Evolutionary conservation across 192 early-diverging fungal genomes (phyloP).

Genomic region (Mortierella antarctica): DNA sequence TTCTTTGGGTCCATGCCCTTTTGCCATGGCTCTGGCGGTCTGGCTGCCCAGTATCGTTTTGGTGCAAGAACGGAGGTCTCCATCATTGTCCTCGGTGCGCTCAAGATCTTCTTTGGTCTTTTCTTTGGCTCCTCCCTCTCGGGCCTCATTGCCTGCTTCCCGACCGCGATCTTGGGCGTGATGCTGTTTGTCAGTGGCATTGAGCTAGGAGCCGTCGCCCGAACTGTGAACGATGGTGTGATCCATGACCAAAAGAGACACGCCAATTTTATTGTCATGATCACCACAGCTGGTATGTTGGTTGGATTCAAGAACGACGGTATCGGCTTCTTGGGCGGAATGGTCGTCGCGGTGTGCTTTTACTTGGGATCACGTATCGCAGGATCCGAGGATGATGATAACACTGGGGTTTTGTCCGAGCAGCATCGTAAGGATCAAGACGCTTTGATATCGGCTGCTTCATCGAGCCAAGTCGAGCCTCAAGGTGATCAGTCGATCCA

Average conservation of each 20-base stretch:
- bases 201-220: slow-evolving; percentile 73
- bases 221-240: slow-evolving; percentile 66
- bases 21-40: slow-evolving; percentile 87
- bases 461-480: background rate
- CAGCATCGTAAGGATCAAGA: background rate
- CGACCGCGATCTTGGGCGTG: slow-evolving; percentile 82
- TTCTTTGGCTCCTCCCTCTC: slow-evolving; percentile 85
- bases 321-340: slow-evolving; percentile 80
- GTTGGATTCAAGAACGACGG: slow-evolving; percentile 87
- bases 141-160: slow-evolving; percentile 76
- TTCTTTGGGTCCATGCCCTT: slow-evolving; percentile 85
- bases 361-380: slow-evolving; percentile 16
- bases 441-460: background rate
- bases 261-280: slow-evolving; percentile 76
- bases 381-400: slow-evolving; percentile 28
- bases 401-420: slow-evolving; percentile 25
- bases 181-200: slow-evolving; percentile 88
- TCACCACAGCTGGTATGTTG: slow-evolving; percentile 74
- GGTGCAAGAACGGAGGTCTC: slow-evolving; percentile 87
- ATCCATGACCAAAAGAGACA: slow-evolving; percentile 48
- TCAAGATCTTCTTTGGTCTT: slow-evolving; percentile 85
- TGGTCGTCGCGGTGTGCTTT: slow-evolving; percentile 44
- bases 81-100: slow-evolving; percentile 77
- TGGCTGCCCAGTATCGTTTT: slow-evolving; percentile 96
- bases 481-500: slow-evolving; percentile 18